Evolutionary conservation across 108 stramenopile species (phyloP), one percentile per base, ranked within the genome.

Genomic region (Fistulifera pelliculosa): DNA sequence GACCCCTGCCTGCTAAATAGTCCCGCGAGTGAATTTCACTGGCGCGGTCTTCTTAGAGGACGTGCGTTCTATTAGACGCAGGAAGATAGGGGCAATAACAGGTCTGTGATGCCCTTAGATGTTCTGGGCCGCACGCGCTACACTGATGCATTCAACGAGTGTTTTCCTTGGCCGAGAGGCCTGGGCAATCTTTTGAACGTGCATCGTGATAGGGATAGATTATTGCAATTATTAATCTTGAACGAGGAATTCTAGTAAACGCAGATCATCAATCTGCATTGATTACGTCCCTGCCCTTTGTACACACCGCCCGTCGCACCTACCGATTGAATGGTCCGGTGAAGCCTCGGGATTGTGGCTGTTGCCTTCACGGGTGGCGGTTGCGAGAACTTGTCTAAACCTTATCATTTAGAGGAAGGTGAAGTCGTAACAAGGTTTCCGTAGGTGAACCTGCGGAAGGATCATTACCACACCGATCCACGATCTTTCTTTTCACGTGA

Each of bases 161-260:
- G 57, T 64, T 60, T 35, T 64, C 84, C 87, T 91, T 84, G 66
- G 75, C 75, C 86, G 91, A 85, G 84, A 94, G 89, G 95, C 76
- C 90, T 87, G 91, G 93, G 90, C 85, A 96, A 94, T 94, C 92
- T 91, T 60, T 77, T 86, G 70, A 86, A 82, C 81, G 79, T 90
- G 86, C 83, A 88, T 93, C 92, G 93, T 97, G 93, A 88, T 94
- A 87, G 96, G 93, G 96, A 94, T 92, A 89, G 93, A 94, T 94
- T 92, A 85, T 97, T 97, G 96, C 94, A 97, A 97, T 94, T 95
- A 87, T 95, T 92, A 93, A 93, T 95, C 96, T 94, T 94, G 90
- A 98, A 95, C 96, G 92, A 95, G 94, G 92, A 98, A 95, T 95
- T 94, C 94, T 94, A 94, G 93, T 95, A 97, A 93, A 89, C 89